phyloP scores from a whole-genome alignment of 768 basidiomycete genomes.

The Suillus subluteus region DNA sequence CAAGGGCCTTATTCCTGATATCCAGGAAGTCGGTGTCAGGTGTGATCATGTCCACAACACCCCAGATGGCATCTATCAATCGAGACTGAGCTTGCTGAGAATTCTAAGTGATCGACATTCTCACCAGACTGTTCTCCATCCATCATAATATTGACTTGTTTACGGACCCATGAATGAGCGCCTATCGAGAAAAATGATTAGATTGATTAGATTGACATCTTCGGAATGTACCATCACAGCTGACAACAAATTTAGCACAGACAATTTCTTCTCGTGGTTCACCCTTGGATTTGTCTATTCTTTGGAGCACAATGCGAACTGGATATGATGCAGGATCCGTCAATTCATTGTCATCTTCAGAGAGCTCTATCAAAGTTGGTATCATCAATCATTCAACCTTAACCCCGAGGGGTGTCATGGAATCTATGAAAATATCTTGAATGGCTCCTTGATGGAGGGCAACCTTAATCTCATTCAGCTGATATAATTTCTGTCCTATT shows the following conservation, averaged over 20 bases:
- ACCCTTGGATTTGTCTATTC: slow-evolving; percentile 32
- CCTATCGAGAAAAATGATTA: slow-evolving; percentile 41
- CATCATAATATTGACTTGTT: slow-evolving; percentile 64
- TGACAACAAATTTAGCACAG: slow-evolving; percentile 73
- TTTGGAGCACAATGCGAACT: slow-evolving; percentile 26
- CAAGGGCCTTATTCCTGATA: slow-evolving; percentile 47
- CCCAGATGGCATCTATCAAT: slow-evolving; percentile 43
- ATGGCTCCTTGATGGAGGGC: slow-evolving; percentile 38
- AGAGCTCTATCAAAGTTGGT: slow-evolving; percentile 34
- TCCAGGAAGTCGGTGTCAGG: slow-evolving; percentile 59
- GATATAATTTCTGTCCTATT: neutral
- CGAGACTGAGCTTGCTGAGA: neutral
- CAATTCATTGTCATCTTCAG: slow-evolving; percentile 26
- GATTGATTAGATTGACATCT: neutral
- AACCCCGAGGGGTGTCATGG: slow-evolving; percentile 32
- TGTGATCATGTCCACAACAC: slow-evolving; percentile 44
- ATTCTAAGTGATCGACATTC: neutral
- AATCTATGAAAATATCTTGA: slow-evolving; percentile 38
- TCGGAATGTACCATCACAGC: slow-evolving; percentile 62
- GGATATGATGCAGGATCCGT: slow-evolving; percentile 25
- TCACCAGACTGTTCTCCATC: slow-evolving; percentile 69
- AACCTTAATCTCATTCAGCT: slow-evolving; percentile 22
- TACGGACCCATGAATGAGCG: slow-evolving; percentile 85
- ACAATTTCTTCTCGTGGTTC: slow-evolving; percentile 55
- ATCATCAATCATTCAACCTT: slow-evolving; percentile 37